phyloP scores from a whole-genome alignment of 768 basidiomycete species.

The Phlegmacium glaucopus region DNA sequence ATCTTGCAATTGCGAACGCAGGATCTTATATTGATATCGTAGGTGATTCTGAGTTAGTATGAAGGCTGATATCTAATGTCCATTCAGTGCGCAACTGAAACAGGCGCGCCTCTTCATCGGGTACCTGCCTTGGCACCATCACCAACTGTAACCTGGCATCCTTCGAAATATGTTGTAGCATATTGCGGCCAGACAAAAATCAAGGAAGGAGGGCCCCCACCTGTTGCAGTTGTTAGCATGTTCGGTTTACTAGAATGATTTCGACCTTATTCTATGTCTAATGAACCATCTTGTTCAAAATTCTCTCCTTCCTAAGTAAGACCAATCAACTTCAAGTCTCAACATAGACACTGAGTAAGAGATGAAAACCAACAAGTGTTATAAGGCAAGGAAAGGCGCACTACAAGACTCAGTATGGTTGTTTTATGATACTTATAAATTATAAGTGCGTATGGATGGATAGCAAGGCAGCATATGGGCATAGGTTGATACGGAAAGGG shows the following conservation, averaged over 20 bases:
- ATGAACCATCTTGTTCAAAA: not conserved
- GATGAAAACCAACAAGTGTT: not conserved
- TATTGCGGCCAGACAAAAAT: constrained; percentile 76
- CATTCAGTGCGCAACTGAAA: constrained; percentile 75
- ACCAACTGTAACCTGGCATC: constrained; percentile 81
- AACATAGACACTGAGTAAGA: not conserved
- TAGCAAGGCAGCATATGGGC: constrained; percentile 10
- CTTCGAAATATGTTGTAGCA: constrained; percentile 75
- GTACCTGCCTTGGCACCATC: constrained; percentile 68
- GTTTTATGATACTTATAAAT: not conserved
- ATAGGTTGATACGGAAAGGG: constrained; percentile 10
- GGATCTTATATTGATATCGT: constrained; percentile 79
- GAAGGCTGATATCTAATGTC: constrained; percentile 1
- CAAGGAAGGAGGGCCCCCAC: constrained; percentile 62
- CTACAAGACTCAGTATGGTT: not conserved
- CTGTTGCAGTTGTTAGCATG: constrained; percentile 67
- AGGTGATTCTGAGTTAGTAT: constrained; percentile 23
- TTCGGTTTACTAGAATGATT: constrained; percentile 52
- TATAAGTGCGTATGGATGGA: not conserved
- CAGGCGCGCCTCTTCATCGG: constrained; percentile 70
- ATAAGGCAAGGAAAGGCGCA: not conserved
- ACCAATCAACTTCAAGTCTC: too few relatives aligned
- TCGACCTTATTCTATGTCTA: not conserved
- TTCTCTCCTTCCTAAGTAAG: not conserved
- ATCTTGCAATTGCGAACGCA: constrained; percentile 69